These are phyloP conservation scores for Onygenales sp. DNA, from an alignment of 2,329 filamentous ascomycete species.

Conservation along the genomic window DNA sequence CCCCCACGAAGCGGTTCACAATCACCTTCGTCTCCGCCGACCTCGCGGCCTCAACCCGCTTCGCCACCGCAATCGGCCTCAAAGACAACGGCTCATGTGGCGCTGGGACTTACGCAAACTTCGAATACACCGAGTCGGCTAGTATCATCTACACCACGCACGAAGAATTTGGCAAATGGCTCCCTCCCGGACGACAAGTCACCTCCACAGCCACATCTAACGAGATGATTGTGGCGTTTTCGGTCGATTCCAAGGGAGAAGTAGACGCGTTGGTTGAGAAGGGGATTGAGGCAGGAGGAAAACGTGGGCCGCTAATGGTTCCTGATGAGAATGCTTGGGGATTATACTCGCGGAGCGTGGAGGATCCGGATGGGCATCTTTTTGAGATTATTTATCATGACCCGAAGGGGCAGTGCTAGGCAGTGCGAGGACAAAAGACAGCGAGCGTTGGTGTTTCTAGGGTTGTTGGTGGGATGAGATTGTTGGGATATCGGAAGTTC, in stretches of 20 bases:
- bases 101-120: neutral
- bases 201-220: neutral
- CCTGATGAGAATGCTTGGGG: constrained; percentile 4
- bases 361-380: constrained; percentile 9
- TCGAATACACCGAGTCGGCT: constrained; percentile 3
- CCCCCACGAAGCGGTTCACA: neutral
- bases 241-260: constrained; percentile 3
- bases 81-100: neutral
- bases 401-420: neutral
- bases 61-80: constrained; percentile 5
- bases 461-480: neutral
- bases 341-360: constrained; percentile 6
- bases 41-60: constrained; percentile 6
- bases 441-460: neutral
- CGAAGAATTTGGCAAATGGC: constrained; percentile 2
- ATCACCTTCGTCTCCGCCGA: constrained; percentile 6
- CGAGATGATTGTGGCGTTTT: constrained; percentile 3
- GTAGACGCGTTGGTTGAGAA: constrained; percentile 5
- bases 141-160: constrained; percentile 5
- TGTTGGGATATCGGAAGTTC: no score
- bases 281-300: constrained; percentile 7
- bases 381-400: constrained; percentile 6
- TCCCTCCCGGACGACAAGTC: constrained; percentile 3
- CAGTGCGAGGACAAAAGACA: neutral
- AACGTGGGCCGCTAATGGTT: constrained; percentile 4